A percentile compares a stretch with the other conserved stretches of the same genome.
Conservation (phyloP, 2,329 filamentous ascomycete species). For the Cladorrhinum sp. region DNA sequence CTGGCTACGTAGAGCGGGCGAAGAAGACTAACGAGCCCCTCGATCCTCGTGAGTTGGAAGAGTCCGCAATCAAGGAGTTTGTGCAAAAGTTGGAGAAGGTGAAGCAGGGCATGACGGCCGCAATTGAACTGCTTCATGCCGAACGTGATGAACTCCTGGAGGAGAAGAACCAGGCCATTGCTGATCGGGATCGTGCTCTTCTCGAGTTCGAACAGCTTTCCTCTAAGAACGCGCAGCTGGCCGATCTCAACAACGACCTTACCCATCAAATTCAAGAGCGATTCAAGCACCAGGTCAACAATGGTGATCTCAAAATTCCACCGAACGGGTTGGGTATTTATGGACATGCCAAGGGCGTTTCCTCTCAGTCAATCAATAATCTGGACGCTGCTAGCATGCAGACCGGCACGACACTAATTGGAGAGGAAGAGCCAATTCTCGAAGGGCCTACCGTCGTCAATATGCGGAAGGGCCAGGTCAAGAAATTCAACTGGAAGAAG, state of each 20-base stretch:
- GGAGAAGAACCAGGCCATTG: conserved; percentile 76
- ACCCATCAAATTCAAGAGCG: conserved; percentile 91
- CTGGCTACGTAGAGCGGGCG: conserved; percentile 80
- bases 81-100: conserved; percentile 69
- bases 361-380: conserved; percentile 46
- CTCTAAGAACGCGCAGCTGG: conserved; percentile 88
- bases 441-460: conserved; percentile 90
- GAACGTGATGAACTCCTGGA: conserved; percentile 81
- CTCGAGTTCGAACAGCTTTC: conserved; percentile 95
- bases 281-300: conserved; percentile 72
- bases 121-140: conserved; percentile 59
- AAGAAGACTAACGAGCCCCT: conserved; percentile 79
- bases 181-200: conserved; percentile 87
- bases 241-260: conserved; percentile 92
- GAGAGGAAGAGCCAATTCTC: conserved; percentile 65
- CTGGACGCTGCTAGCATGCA: conserved; percentile 53
- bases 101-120: conserved; percentile 55
- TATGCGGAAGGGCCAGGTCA: conserved; percentile 88
- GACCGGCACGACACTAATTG: conserved; percentile 57
- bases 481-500: conserved; percentile 99
- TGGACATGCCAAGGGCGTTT: conserved; percentile 48
- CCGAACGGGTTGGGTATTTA: conserved; percentile 59
- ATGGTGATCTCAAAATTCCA: conserved; percentile 43
- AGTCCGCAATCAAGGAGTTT: conserved; percentile 86
- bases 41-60: conserved; percentile 78